Evolutionary conservation across 2,329 filamentous ascomycete genomes (phyloP).

Genomic region (Penicillium sp.): DNA sequence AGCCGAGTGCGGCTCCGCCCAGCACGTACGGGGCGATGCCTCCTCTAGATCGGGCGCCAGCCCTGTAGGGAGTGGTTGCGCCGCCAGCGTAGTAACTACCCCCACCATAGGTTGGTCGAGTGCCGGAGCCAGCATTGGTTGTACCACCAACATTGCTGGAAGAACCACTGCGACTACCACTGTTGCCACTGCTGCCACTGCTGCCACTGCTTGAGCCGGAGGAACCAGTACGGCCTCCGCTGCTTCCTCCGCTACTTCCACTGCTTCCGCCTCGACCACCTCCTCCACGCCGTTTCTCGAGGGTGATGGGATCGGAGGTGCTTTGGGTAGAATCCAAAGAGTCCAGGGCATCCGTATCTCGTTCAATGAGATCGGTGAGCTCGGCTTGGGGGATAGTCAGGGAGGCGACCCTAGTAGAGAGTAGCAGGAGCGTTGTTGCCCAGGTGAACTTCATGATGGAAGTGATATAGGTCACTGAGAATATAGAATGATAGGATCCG

Average conservation of each 20-base stretch:
- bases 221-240: slow-evolving; percentile 25
- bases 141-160: slow-evolving; percentile 33
- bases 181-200: slow-evolving; percentile 18
- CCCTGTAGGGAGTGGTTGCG: slow-evolving; percentile 50
- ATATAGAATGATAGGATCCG: too few relatives aligned
- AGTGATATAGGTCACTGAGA: too few relatives aligned
- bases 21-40: slow-evolving; percentile 53
- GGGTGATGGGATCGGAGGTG: slow-evolving; percentile 20
- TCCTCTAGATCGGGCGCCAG: slow-evolving; percentile 47
- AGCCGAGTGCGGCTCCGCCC: slow-evolving; percentile 45
- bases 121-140: slow-evolving; percentile 20
- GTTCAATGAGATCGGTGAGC: slow-evolving; percentile 22
- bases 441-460: slow-evolving; percentile 35
- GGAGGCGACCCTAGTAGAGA: slow-evolving; percentile 31
- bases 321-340: slow-evolving; percentile 6
- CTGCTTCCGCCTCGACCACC: slow-evolving; percentile 41
- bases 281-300: slow-evolving; percentile 53
- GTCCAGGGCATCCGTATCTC: slow-evolving; percentile 9
- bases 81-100: slow-evolving; percentile 58
- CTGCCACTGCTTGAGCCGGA: slow-evolving; percentile 18
- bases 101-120: slow-evolving; percentile 48
- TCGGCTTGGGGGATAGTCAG: slow-evolving; percentile 24
- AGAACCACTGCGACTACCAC: slow-evolving; percentile 24
- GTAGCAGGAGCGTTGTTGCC: slow-evolving; percentile 28
- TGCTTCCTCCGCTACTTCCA: slow-evolving; percentile 27